Base-by-base conservation (phyloP, 2,329 filamentous ascomycete genomes). In the Curvularia sp. region DNA sequence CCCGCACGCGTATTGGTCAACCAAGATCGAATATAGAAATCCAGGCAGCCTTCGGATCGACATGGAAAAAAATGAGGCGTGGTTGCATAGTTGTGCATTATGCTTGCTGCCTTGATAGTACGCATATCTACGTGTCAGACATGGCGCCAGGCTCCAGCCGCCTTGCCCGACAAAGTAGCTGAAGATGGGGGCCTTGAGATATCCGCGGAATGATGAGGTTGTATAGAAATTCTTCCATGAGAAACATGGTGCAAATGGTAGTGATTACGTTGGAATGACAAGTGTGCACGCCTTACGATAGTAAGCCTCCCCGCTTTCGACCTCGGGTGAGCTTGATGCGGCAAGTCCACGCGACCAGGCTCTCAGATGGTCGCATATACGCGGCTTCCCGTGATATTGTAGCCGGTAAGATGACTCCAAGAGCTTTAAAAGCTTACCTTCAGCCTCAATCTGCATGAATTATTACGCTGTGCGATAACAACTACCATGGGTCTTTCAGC, bases 401-500 rank as follows among this genome's bases (percentile, higher is more conserved):
- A 55, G 59, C 64, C 55, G 58, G 57, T 55, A 61, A 55, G 49
- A 55, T 42, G 48, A 51, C 48, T 32, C 52, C 55, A 48, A 53
- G 48, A 47, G 32, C 25, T 21, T 51, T 23, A 32, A 36, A 9
- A 12, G 12, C 30, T 34, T 21, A 41, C 41, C 38, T 54, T 45
- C 19, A 48, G 49, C 42, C 39, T 42, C 30, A 25, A 2, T n/a
- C 36, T 34, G 43, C 5, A 8, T 23, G 10, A 12, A 4, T 5
- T 28, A 15, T 4, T 3, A 23, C 2, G 27, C 54, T 6, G 32
- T 60, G 57, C 49, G 12, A 36, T 19, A 53, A 7, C 34, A 21
- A 49, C 9, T 58, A 34, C 13, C 84, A 76, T 85, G 71, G 82
- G 82, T 55, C 82, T 86, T 3, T 82, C 86, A 54, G 85, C 87